Evolutionary conservation across 179 eudicot species (phyloP), one percentile per base, ranked within the genome.

Genomic region (Carnegiea gigantea): DNA sequence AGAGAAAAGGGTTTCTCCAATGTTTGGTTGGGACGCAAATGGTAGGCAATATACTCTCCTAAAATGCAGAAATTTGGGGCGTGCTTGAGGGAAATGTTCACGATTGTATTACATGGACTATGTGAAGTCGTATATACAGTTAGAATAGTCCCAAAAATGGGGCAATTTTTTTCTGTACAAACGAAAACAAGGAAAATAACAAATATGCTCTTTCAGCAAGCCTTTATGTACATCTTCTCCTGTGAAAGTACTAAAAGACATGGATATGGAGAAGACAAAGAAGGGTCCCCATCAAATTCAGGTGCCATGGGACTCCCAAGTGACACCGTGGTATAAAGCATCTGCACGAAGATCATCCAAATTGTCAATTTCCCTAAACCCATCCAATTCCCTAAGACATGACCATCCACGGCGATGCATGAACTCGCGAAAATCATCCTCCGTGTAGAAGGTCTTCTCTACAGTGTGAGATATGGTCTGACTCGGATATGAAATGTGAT

Each of bases 261-360:
- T 33, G 4, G 10, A 67, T 28, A 28, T 13, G 40, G 40, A 67
- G 72, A 67, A 67, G 36, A 28, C 28, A 23, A 10, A 28, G 40
- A 67, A 26, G 38, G 20, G 40, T 10, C 33, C 13, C 30, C 28
- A 23, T 62, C 72, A 26, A 67, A 67, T 67, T 67, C 72, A 67
- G 7, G 38, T 28, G 72, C 36, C 40, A 28, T 11, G 18, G 21
- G 13, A 20, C 23, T 77, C 82, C 87, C 86, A 83, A 54, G 84
- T 82, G 38, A 89, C 89, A 44, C 98, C 95, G 33, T 90, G 95
- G 76, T 95, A 95, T 15, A 95, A 76, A 33, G 85, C 89, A 73
- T 92, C 96, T 24, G 93, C 91, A 53, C 92, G 89, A 43, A 93
- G 97, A 64, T 95, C 98, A 80, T 95, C 97, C 88, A 95, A 79